These are phyloP conservation scores for Aspergillus conjunctus DNA, from an alignment of 495 filamentous ascomycete species.

Conservation along the genomic window DNA sequence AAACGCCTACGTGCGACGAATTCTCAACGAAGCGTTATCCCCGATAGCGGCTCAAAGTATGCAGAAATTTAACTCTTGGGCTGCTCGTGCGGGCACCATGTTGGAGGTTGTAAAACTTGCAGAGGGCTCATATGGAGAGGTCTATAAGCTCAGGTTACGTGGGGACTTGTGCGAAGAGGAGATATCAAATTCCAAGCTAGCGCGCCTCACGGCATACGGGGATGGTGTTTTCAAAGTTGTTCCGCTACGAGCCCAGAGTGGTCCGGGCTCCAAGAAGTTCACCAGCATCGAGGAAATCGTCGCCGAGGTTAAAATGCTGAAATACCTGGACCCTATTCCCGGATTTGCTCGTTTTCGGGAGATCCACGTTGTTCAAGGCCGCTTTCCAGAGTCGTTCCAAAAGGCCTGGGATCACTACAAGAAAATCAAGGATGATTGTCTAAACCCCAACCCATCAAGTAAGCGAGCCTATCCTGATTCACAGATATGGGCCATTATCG, in stretches of 20 bases:
- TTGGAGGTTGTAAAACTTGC: slow-evolving; percentile 52
- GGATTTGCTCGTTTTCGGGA: slow-evolving; percentile 93
- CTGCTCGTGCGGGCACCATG: slow-evolving; percentile 42
- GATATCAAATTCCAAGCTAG: slow-evolving; percentile 46
- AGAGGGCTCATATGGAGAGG: slow-evolving; percentile 55
- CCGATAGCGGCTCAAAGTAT: slow-evolving; percentile 40
- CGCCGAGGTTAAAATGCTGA: slow-evolving; percentile 72
- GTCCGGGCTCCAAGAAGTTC: slow-evolving; percentile 49
- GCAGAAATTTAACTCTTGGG: slow-evolving; percentile 49
- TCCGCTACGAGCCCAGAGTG: slow-evolving; percentile 47
- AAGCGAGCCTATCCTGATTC: slow-evolving; percentile 61
- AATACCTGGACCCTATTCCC: slow-evolving; percentile 73
- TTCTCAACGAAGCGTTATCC: slow-evolving; percentile 44
- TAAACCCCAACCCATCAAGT: slow-evolving; percentile 66
- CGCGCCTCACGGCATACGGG: slow-evolving; percentile 42
- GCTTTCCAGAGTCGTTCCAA: slow-evolving; percentile 62
- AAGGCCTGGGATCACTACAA: slow-evolving; percentile 66
- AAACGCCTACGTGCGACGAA: slow-evolving; percentile 43
- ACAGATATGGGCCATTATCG: slow-evolving; percentile 78
- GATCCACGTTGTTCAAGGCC: slow-evolving; percentile 71
- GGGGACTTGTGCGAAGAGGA: slow-evolving; percentile 40
- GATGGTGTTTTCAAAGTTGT: slow-evolving; percentile 55
- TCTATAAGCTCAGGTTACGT: slow-evolving; percentile 49
- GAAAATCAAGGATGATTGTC: slow-evolving; percentile 59
- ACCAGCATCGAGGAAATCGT: slow-evolving; percentile 57